Conservation (phyloP, 805 yeast species). For the Candida tibetensis region DNA sequence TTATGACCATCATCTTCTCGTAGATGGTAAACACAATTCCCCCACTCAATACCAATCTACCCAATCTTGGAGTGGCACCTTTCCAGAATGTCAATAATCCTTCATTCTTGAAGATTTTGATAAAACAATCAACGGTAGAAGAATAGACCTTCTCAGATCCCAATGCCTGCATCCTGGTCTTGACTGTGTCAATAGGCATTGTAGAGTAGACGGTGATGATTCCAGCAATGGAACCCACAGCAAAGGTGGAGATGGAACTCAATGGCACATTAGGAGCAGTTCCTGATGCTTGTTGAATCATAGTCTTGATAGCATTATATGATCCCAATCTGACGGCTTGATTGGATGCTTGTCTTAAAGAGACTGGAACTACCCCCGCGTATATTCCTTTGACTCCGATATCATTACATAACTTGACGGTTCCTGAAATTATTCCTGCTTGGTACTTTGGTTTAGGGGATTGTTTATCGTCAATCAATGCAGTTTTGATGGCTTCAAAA, state of each 20-base stretch:
- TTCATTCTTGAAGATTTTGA: constrained; percentile 75
- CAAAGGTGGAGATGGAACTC: constrained; percentile 75
- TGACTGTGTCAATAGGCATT: constrained; percentile 94
- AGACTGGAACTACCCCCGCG: constrained; percentile 88
- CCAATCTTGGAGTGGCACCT: constrained; percentile 96
- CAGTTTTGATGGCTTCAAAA: constrained; percentile 94
- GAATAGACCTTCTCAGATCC: constrained; percentile 69
- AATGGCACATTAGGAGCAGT: constrained; percentile 71
- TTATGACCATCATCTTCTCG: constrained; percentile 76
- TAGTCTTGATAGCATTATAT: constrained; percentile 80
- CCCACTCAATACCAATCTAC: constrained; percentile 88
- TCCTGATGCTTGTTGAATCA: constrained; percentile 67
- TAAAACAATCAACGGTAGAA: constrained; percentile 80
- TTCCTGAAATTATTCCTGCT: constrained; percentile 57
- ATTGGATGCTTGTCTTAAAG: constrained; percentile 93
- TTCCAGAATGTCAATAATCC: constrained; percentile 93
- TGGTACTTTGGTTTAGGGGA: constrained; percentile 74
- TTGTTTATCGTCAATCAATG: constrained; percentile 90
- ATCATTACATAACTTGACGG: constrained; percentile 64
- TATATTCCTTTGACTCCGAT: constrained; percentile 82
- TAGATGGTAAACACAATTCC: constrained; percentile 97
- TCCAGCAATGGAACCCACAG: constrained; percentile 89
- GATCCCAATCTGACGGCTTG: constrained; percentile 94
- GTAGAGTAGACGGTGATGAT: constrained; percentile 86
- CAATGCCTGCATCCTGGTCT: constrained; percentile 94